Evolutionary conservation across 2,329 filamentous ascomycete genomes (phyloP).

Genomic region (Aureobasidium sp.): DNA sequence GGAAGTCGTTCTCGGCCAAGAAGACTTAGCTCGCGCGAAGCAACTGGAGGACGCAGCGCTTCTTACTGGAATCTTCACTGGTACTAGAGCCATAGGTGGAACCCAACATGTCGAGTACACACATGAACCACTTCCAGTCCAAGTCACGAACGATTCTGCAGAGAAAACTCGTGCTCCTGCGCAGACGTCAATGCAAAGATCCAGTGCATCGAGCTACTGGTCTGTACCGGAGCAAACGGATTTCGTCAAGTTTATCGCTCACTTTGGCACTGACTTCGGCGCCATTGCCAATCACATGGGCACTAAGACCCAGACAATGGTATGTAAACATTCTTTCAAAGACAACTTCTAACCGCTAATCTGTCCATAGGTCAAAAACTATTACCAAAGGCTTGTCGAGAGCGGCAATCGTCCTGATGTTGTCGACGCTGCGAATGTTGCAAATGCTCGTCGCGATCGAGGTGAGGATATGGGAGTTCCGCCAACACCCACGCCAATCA

Average conservation of each 20-base stretch:
- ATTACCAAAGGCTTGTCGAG: constrained; percentile 42
- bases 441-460: constrained; percentile 35
- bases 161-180: constrained; percentile 14
- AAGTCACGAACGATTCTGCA: constrained; percentile 4
- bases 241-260: constrained; percentile 63
- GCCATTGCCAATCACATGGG: constrained; percentile 73
- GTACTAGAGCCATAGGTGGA: constrained; percentile 12
- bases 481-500: constrained; percentile 42
- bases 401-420: constrained; percentile 36
- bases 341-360: constrained; percentile 16
- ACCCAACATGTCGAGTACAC: constrained; percentile 15
- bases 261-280: constrained; percentile 74
- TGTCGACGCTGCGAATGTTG: constrained; percentile 35
- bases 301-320: constrained; percentile 82
- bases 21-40: constrained; percentile 24
- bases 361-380: constrained; percentile 37
- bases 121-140: constrained; percentile 11
- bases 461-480: constrained; percentile 43
- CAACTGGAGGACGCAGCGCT: constrained; percentile 29
- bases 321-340: constrained; percentile 34
- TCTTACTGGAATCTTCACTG: constrained; percentile 26
- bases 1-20: constrained; percentile 28
- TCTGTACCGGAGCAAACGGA: constrained; percentile 74
- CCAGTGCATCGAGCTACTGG: constrained; percentile 66
- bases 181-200: constrained; percentile 21